Percentiles rank a stretch among this genome's conserved stretches.
phyloP scores from a whole-genome alignment of 495 filamentous ascomycete species.

The Umbilicaria muhlenbergii region DNA sequence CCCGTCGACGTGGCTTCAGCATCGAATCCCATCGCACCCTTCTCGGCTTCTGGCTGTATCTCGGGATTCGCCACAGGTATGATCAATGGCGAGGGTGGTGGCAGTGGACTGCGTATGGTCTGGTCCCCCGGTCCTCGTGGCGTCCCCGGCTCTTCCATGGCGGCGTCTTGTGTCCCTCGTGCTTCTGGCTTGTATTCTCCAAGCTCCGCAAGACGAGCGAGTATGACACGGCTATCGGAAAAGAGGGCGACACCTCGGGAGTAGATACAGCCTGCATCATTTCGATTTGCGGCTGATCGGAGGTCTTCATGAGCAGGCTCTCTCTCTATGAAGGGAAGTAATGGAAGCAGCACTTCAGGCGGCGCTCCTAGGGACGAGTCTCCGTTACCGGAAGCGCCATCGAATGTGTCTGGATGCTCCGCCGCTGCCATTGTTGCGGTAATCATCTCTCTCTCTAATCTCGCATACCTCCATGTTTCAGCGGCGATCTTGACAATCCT shows the following conservation, averaged over 20 bases:
- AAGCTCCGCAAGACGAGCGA: conserved; percentile 33
- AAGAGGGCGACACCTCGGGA: conserved; percentile 35
- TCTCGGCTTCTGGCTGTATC: neutral
- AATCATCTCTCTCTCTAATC: conserved; percentile 46
- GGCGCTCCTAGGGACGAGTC: neutral
- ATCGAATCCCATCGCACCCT: neutral
- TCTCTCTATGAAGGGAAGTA: conserved; percentile 38
- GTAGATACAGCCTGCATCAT: conserved; percentile 30
- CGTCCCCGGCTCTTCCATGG: neutral
- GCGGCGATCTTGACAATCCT: conserved; percentile 48
- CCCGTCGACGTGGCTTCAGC: neutral
- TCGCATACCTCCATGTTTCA: conserved; percentile 48
- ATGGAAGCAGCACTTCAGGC: conserved; percentile 28
- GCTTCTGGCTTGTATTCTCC: conserved; percentile 23
- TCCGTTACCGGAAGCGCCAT: conserved; percentile 2
- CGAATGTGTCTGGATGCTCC: conserved; percentile 11
- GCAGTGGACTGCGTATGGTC: neutral
- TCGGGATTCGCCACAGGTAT: neutral
- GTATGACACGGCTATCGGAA: conserved; percentile 35
- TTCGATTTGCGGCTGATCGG: conserved; percentile 25
- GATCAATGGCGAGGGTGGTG: too few relatives aligned
- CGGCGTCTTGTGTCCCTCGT: neutral
- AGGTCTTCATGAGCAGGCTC: conserved; percentile 41
- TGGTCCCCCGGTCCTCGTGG: neutral
- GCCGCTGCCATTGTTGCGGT: conserved; percentile 35